Evolutionary conservation across 352 stramenopile genomes (phyloP), one percentile per base, ranked within the genome.

Genomic region (Phytopythium montanum): DNA sequence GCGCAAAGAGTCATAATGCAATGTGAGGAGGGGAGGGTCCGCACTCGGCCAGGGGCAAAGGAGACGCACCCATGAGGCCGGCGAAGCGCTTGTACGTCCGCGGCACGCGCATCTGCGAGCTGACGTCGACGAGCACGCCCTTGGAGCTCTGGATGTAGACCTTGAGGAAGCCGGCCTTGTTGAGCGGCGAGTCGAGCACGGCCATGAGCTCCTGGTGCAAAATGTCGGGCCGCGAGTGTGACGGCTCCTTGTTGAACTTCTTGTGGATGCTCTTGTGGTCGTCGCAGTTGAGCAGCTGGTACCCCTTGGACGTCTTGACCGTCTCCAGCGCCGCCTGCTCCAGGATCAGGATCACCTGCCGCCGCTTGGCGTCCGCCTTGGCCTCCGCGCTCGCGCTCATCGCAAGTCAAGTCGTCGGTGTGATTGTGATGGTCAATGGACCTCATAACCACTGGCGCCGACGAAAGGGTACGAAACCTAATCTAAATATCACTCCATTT

Each of bases 241-340:
- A 96, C 25, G 97, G 97, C 64, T 99, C 97, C 65, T 96, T 96
- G 65, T 97, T 94, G 68, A 97, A 90, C 68, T 98, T 98, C 65
- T 97, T 97, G 70, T 98, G 91, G 41, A 98, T 68, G 19, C 79
- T 79, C 60, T 96, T 95, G 75, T 99, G 97, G 82, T 99, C 98
- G 74, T 99, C 98, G 68, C 97, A 99, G 84, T 99, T 99, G 39
- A 99, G 89, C 60, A 99, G 82, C 79, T 99, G 96, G 71, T 99
- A 99, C 51, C 98, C 92, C 65, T 98, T 98, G 55, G 94, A 97
- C 42, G 98, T 99, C 85, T 99, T 99, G 34, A 99, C 97, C 29
- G 97, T 99, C 87, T 99, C 98, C 38, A 99, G 84, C 51, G 88
- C 94, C 39, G 98, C 98, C 73, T 99, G 91, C 76, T 99, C 97